phyloP scores from a whole-genome alignment of 768 basidiomycete species.

The Psilocybe azurescens region DNA sequence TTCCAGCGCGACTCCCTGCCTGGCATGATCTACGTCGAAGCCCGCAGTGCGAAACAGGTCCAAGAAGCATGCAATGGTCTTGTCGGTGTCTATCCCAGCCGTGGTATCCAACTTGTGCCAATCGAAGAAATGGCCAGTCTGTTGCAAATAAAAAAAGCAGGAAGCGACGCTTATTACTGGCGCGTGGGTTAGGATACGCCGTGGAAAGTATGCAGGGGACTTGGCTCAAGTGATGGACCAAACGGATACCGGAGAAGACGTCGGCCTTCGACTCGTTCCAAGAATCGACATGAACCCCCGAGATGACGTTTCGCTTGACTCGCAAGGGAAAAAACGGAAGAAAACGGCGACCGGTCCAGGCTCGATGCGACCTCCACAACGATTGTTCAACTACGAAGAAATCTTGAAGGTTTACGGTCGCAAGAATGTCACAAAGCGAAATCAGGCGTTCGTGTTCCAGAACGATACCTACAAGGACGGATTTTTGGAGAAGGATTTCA shows the following conservation, averaged over 20 bases:
- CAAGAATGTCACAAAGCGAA: constrained; percentile 75
- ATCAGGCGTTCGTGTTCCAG: constrained; percentile 83
- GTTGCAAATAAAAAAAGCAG: constrained; percentile 95
- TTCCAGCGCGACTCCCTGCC: constrained; percentile 96
- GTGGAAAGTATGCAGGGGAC: constrained; percentile 94
- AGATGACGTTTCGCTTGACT: constrained; percentile 66
- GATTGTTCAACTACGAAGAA: constrained; percentile 94
- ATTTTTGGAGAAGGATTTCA: constrained; percentile 96
- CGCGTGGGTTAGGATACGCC: constrained; percentile 93
- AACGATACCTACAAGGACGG: constrained; percentile 95
- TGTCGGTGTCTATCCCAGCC: constrained; percentile 88
- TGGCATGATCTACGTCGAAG: constrained; percentile 97
- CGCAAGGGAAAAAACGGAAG: constrained; percentile 76
- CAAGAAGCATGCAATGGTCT: constrained; percentile 86
- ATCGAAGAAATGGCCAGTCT: constrained; percentile 98
- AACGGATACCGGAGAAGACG: constrained; percentile 91
- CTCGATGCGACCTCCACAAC: constrained; percentile 85
- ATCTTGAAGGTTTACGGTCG: constrained; percentile 85
- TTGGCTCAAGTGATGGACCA: constrained; percentile 95
- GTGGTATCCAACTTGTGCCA: constrained; percentile 85
- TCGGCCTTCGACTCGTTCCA: constrained; percentile 94
- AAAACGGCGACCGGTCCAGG: constrained; percentile 56
- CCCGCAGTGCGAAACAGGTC: constrained; percentile 86
- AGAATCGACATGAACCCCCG: constrained; percentile 95
- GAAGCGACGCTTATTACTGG: constrained; percentile 83